Base-by-base conservation (phyloP, 352 stramenopile genomes). In the Nothophytophthora sp. region DNA sequence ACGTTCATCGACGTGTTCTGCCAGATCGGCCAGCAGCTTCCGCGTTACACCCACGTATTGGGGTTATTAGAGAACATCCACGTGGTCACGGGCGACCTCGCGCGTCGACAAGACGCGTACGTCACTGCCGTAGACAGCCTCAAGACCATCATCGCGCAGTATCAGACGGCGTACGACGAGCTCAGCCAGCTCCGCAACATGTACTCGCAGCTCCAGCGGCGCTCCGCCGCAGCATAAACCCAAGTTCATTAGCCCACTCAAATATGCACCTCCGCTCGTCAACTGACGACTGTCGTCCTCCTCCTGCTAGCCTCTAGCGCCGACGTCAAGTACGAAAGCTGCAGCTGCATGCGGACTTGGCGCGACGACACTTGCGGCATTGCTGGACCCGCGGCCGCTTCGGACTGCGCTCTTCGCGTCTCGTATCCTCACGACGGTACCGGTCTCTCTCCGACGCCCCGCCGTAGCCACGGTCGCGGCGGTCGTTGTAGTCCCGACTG, bases 1-100 rank as follows among this genome's bases (percentile, higher is more conserved):
- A 60, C 63, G 6, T 78, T 84, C 47, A 70, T 84, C 18, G 60
- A 76, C 23, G 36, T 85, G n/a, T 81, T 87, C 27, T 51, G 64
- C 23, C 73, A 76, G 50, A 59, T 86, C 32, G 73, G 70, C 8
- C 59, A 70, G 20, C 54, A 76, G 41, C 45, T 85, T 0, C 70
- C 68, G 16, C 56, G 53, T 12, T 68, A 68, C 37, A 33, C 50
- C 2, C 50, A 68, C 34, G 55, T 67, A 20, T 56, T 80, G 19
- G 52, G 46, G 2, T 43, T 56, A 5, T 33, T 72, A 4, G 60
- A 70, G 23, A 30, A 45, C 28, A 18, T 55, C 23, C 38, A 32
- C 11, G 16, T 54, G 27, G 20, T 70, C 29, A 20, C 34, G 9
- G 15, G 30, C 5, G 41, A 66, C 36, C 27, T 63, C 12, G 34